Conservation (phyloP, 768 basidiomycete species). For the Trametes cubensis region DNA sequence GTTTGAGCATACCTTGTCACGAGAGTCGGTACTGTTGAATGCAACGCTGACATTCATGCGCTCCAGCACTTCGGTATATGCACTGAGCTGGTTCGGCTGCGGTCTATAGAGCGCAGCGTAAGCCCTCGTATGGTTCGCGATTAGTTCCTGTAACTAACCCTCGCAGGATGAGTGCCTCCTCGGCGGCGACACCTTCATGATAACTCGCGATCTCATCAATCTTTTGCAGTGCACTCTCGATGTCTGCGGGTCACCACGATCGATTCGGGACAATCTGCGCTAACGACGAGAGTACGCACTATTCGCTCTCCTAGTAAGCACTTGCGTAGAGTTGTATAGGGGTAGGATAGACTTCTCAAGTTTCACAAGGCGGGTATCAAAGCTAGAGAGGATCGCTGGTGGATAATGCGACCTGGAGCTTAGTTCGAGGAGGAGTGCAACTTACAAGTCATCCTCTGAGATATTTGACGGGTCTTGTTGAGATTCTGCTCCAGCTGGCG, state of each 20-base stretch:
- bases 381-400: conserved; percentile 79
- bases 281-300: conserved; percentile 50
- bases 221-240: conserved; percentile 75
- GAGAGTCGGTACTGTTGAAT: conserved; percentile 65
- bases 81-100: conserved; percentile 63
- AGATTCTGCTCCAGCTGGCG: conserved; percentile 78
- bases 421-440: conserved; percentile 1
- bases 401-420: conserved; percentile 1
- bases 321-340: conserved; percentile 76
- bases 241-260: conserved; percentile 50
- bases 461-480: conserved; percentile 82
- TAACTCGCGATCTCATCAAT: conserved; percentile 79
- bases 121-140: neutral
- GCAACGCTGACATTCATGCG: conserved; percentile 79
- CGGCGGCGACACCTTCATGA: conserved; percentile 73
- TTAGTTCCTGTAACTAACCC: conserved; percentile 51
- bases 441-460: conserved; percentile 84
- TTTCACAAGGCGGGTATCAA: conserved; percentile 79
- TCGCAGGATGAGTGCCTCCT: conserved; percentile 77
- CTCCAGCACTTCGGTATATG: conserved; percentile 73
- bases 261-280: neutral
- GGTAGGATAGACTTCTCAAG: conserved; percentile 86
- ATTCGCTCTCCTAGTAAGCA: conserved; percentile 67
- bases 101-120: conserved; percentile 48
- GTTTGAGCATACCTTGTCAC: conserved; percentile 58